These are phyloP conservation scores for Mollisia scopiformis DNA, from an alignment of 2,329 filamentous ascomycete species.

Conservation along the genomic window DNA sequence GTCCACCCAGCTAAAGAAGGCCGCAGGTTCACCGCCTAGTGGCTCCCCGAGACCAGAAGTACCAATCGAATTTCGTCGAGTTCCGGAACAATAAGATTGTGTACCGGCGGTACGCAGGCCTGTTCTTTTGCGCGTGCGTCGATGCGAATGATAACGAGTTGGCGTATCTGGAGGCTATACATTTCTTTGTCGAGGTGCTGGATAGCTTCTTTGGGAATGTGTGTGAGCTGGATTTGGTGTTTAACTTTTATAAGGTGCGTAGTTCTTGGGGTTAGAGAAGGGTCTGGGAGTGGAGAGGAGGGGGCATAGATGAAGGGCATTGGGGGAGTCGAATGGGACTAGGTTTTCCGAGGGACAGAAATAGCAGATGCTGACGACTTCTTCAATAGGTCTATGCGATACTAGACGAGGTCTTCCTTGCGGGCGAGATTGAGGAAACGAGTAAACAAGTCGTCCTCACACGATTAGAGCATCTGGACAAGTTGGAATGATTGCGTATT, in stretches of 20 bases:
- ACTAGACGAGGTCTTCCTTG: slow-evolving; percentile 95
- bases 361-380: slow-evolving; percentile 1
- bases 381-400: slow-evolving; percentile 83
- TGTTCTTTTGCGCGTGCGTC: slow-evolving; percentile 99
- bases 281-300: background rate
- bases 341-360: background rate
- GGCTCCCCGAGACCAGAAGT: slow-evolving; percentile 96
- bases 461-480: slow-evolving; percentile 91
- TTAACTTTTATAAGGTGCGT: slow-evolving; percentile 72
- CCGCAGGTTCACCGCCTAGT: slow-evolving; percentile 92
- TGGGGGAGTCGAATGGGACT: background rate
- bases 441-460: slow-evolving; percentile 98
- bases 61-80: slow-evolving; percentile 99
- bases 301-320: background rate
- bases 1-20: slow-evolving; percentile 2
- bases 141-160: slow-evolving; percentile 99
- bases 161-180: slow-evolving; percentile 94
- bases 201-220: slow-evolving; percentile 99
- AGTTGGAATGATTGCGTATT: slow-evolving; percentile 68
- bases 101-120: slow-evolving; percentile 93
- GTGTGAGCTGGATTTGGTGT: slow-evolving; percentile 91
- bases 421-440: slow-evolving; percentile 97
- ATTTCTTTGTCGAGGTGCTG: slow-evolving; percentile 98
- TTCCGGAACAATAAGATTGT: slow-evolving; percentile 94
- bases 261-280: background rate